phyloP scores from a whole-genome alignment of 352 stramenopile species.

The Lagenidium sp. region DNA sequence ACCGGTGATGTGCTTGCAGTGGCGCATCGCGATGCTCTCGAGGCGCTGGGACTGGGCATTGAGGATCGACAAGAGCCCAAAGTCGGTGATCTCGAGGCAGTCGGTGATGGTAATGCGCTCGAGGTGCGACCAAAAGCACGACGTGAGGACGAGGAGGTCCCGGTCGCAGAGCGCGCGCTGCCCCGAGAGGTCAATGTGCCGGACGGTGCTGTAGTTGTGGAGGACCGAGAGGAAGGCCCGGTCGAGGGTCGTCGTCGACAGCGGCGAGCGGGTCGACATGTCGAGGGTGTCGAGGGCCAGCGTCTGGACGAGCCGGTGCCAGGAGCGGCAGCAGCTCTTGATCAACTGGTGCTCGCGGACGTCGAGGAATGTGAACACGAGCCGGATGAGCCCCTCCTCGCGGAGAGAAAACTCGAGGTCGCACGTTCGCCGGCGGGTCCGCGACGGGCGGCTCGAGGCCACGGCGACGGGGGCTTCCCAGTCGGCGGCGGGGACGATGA shows the following conservation, averaged over 20 bases:
- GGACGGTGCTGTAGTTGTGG: conserved; percentile 57
- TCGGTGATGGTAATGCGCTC: conserved; percentile 58
- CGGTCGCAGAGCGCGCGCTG: conserved; percentile 57
- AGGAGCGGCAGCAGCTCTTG: conserved; percentile 41
- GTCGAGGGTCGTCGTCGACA: conserved; percentile 37
- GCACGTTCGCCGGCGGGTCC: conserved; percentile 11
- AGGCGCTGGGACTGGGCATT: conserved; percentile 76
- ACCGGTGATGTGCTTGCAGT: conserved; percentile 72
- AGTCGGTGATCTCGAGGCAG: conserved; percentile 73
- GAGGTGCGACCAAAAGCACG: conserved; percentile 68
- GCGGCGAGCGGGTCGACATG: conserved; percentile 41
- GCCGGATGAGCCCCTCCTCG: conserved; percentile 49
- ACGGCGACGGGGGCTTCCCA: not conserved
- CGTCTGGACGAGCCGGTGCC: conserved; percentile 57
- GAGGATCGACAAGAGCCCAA: conserved; percentile 67
- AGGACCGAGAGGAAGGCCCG: conserved; percentile 49
- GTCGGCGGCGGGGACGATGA: not conserved
- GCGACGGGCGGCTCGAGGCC: not conserved
- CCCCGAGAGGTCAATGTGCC: conserved; percentile 53
- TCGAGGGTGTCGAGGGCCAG: conserved; percentile 59
- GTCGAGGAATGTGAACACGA: conserved; percentile 61
- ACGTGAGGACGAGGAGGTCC: conserved; percentile 73
- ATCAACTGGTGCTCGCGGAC: conserved; percentile 67
- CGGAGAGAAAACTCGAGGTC: conserved; percentile 31
- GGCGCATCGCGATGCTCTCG: conserved; percentile 47